A percentile compares a stretch with the other conserved stretches of the same genome.
These are phyloP conservation scores for Musa balbisiana DNA, from an alignment of 202 grass and related monocot genomes.

Conservation along the genomic window DNA sequence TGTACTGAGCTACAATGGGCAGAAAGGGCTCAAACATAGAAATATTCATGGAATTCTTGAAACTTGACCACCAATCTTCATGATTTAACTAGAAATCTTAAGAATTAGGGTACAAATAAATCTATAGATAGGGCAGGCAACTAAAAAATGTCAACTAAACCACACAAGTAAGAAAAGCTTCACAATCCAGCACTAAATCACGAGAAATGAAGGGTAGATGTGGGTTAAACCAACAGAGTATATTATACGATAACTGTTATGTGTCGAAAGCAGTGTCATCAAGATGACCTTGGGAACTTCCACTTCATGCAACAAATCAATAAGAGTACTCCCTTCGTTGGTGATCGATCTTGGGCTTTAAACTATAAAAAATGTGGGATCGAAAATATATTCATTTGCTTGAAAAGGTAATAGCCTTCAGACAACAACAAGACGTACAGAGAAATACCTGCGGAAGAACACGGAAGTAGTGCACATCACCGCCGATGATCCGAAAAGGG, in stretches of 20 bases:
- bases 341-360: not conserved
- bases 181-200: not conserved
- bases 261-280: not conserved
- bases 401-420: not conserved
- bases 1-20: not conserved
- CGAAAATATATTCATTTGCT: not conserved
- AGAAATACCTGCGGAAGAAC: constrained; percentile 63
- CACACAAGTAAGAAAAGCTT: not conserved
- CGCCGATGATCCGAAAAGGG: constrained; percentile 80
- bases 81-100: no score
- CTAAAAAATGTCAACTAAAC: no score
- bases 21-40: not conserved
- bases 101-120: no score
- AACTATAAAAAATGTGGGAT: not conserved
- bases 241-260: not conserved
- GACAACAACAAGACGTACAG: not conserved
- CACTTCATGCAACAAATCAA: not conserved
- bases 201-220: not conserved
- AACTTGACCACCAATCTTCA: no score
- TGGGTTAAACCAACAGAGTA: not conserved
- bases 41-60: not conserved
- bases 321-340: not conserved
- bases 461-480: constrained; percentile 93
- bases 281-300: not conserved
- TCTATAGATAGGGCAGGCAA: no score